Base-by-base conservation (phyloP, 345 rosid species). In the Linum usitatissimum region DNA sequence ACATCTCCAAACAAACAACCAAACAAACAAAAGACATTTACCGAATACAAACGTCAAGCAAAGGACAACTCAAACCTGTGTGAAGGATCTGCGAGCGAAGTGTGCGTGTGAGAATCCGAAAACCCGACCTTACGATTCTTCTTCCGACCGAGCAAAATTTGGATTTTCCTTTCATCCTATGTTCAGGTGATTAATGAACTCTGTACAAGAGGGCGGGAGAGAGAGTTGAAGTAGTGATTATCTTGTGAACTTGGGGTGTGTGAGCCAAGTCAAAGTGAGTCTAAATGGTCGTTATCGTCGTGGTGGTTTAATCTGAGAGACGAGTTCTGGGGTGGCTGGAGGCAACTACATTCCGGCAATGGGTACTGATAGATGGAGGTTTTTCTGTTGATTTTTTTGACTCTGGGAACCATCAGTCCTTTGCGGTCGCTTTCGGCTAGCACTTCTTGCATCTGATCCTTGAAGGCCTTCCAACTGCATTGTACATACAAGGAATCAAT, bases 281-380 rank as follows among this genome's bases (percentile, higher is more conserved):
- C 51, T 40, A 6, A 12, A 40, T 40, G 51, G 51, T 36, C 39
- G 57, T 60, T 34, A 39, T 21, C 53, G 69, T 57, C 18, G 17
- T 34, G 6, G 38, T 69, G 65, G 21, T 81, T 68, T 62, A 65
- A 59, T 66, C 64, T 67, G 18, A 65, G 69, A 6, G 71, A 73
- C 45, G 87, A 74, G 78, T 86, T 82, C 34, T 78, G 66, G 28
- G 28, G 28, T 6, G 82, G 70, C 48, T 73, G 89, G 53, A 92
- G 86, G 70, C 96, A 92, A 19, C 79, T 76, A 38, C 96, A 86
- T 69, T 89, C 98, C 1, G 98, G 93, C 73, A 88, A 83, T 57
- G 96, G 98, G 64, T 78, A 89, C 0, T 83, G 74, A 76, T 92
- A 89, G 68, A 92, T 77, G 6, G 96, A 85, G 67, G 90, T 89